A percentile compares a stretch with the other conserved stretches of the same genome.
These are phyloP conservation scores for Cadophora sp. DNA, from an alignment of 2,329 filamentous ascomycete genomes.

Conservation along the genomic window DNA sequence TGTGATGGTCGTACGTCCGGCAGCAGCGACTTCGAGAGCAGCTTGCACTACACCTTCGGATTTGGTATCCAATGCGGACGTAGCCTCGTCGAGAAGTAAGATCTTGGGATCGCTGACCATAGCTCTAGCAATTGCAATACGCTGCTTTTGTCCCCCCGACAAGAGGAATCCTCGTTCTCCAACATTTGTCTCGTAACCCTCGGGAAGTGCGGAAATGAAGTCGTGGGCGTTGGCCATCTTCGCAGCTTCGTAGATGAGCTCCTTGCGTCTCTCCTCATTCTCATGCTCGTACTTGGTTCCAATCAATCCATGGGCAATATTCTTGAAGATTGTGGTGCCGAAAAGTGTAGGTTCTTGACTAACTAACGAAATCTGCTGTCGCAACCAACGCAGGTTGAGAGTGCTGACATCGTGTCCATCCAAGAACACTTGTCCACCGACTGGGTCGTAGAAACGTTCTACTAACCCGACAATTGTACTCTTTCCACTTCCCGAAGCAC, in stretches of 20 bases:
- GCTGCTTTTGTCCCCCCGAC: slow-evolving; percentile 95
- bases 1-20: slow-evolving; percentile 91
- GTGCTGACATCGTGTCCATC: slow-evolving; percentile 83
- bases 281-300: slow-evolving; percentile 79
- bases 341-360: slow-evolving; percentile 94
- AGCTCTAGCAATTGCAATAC: slow-evolving; percentile 91
- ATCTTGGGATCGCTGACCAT: slow-evolving; percentile 92
- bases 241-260: slow-evolving; percentile 80
- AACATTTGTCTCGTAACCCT: slow-evolving; percentile 94
- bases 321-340: slow-evolving; percentile 85
- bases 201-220: slow-evolving; percentile 81
- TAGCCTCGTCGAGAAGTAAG: slow-evolving; percentile 92
- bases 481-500: slow-evolving; percentile 93
- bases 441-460: slow-evolving; percentile 92
- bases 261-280: slow-evolving; percentile 69
- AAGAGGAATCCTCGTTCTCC: slow-evolving; percentile 92
- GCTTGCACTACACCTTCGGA: slow-evolving; percentile 95
- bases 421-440: slow-evolving; percentile 77
- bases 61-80: slow-evolving; percentile 90
- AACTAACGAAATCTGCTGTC: slow-evolving; percentile 90
- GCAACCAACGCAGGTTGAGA: slow-evolving; percentile 88
- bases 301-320: slow-evolving; percentile 89
- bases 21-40: slow-evolving; percentile 83
- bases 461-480: slow-evolving; percentile 92
- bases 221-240: slow-evolving; percentile 94